phyloP scores from a whole-genome alignment of 1,284 basidiomycete species.

The Ganoderma meredithae region DNA sequence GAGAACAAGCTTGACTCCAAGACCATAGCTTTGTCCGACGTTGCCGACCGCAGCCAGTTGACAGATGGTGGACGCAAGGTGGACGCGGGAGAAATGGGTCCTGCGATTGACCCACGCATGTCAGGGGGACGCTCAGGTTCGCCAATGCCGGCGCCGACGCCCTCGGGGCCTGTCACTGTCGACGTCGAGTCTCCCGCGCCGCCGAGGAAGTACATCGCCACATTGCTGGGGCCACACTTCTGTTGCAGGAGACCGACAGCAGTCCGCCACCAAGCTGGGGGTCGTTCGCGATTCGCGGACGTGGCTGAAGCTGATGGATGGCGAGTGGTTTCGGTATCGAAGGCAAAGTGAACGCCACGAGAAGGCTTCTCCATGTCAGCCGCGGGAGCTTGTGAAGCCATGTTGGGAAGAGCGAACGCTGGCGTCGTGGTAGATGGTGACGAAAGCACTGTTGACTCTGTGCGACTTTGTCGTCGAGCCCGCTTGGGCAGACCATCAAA shows the following conservation, averaged over 20 bases:
- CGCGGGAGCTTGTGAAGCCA: slow-evolving; percentile 3
- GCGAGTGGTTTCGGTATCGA: slow-evolving; percentile 10
- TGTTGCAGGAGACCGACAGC: slow-evolving; percentile 39
- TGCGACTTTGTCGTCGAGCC: slow-evolving; percentile 15
- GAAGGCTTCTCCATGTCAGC: slow-evolving; percentile 23
- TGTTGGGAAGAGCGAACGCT: slow-evolving; percentile 1
- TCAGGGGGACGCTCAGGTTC: background rate
- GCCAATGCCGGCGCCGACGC: background rate
- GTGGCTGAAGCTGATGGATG: slow-evolving; percentile 12
- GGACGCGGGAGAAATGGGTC: slow-evolving; percentile 30
- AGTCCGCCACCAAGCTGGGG: slow-evolving; percentile 29
- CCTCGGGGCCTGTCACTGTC: slow-evolving; percentile 2
- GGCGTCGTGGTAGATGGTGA: slow-evolving; percentile 14
- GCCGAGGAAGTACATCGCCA: slow-evolving; percentile 34
- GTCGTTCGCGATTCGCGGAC: slow-evolving; percentile 15
- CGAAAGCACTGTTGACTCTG: slow-evolving; percentile 9
- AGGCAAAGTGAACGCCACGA: slow-evolving; percentile 28
- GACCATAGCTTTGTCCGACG: slow-evolving; percentile 20
- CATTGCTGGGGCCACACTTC: slow-evolving; percentile 43
- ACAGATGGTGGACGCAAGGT: slow-evolving; percentile 26
- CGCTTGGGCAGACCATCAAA: slow-evolving; percentile 59
- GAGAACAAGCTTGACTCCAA: background rate
- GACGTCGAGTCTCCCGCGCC: slow-evolving; percentile 14
- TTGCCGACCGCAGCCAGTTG: slow-evolving; percentile 20
- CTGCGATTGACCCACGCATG: slow-evolving; percentile 9